Evolutionary conservation across 2,329 filamentous ascomycete species (phyloP), one percentile per base, ranked within the genome.

Genomic region (Claviceps citrina): DNA sequence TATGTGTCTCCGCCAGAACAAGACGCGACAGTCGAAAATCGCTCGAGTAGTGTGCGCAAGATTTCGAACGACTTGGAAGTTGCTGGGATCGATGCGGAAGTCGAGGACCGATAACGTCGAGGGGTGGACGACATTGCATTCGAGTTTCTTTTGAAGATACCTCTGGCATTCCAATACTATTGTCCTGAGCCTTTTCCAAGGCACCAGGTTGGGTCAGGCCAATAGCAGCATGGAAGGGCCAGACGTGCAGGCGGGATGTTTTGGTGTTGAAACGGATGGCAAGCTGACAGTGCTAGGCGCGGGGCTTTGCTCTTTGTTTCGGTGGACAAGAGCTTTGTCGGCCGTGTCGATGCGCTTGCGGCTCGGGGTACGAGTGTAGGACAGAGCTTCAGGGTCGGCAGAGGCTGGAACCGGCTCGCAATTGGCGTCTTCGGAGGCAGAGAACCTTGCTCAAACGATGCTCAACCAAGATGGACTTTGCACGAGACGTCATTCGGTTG

Each of bases 21-120:
- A 4, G 58, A 57, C 12, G 58, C 51, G 24, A 54, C 52, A 38
- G 47, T 47, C 39, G 60, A 51, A 33, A 73, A 53, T 46, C 58
- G 51, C 37, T 73, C 66, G 46, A 80, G 65, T 34, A 78, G 63
- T 32, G 58, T 56, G 46, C 70, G 68, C 28, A 79, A 61, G 38
- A 77, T 67, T 50, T 76, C 71, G 47, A 70, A 69, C 28, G 74
- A 70, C 59, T 79, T 76, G 47, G 75, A 73, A 40, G 64, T 70
- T 39, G 68, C 63, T 37, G 70, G 63, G 35, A 61, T 65, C 32
- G 76, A 79, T 44, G 73, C 65, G 44, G 73, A 73, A 31, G 76
- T 81, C 43, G 75, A 78, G 44, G 76, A 77, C 48, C 76, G 72
- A 53, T 76, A 76, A 44, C 76, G 69, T 54, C 72, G 65, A 42